phyloP scores from a whole-genome alignment of 2,329 filamentous ascomycete species.

The Orbilia oligospora region DNA sequence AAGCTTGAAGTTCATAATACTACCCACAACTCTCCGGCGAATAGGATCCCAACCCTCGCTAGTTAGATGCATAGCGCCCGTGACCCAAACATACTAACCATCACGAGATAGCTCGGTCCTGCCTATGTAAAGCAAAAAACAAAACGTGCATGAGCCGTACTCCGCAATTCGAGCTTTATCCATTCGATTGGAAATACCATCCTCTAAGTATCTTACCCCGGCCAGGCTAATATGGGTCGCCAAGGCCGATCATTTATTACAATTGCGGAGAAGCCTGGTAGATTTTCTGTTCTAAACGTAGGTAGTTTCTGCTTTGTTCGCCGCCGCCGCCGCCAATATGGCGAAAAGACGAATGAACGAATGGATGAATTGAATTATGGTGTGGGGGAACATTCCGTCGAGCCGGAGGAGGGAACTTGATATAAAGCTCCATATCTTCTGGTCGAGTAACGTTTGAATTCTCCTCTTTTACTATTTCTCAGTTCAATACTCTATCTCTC shows the following conservation, averaged over 20 bases:
- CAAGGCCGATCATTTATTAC: constrained; percentile 45
- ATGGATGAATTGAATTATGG: not conserved
- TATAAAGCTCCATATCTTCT: constrained; percentile 6
- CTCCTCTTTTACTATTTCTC: not conserved
- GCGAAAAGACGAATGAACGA: not conserved
- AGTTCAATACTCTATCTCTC: not conserved
- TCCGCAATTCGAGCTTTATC: constrained; percentile 48
- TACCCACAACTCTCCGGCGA: constrained; percentile 17
- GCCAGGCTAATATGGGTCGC: constrained; percentile 35
- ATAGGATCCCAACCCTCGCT: constrained; percentile 24
- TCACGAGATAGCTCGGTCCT: constrained; percentile 29
- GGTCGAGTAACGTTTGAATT: not conserved
- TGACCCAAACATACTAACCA: constrained; percentile 28
- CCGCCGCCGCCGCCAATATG: not conserved
- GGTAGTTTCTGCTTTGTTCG: not conserved
- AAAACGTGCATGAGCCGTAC: constrained; percentile 49
- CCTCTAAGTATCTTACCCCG: constrained; percentile 23
- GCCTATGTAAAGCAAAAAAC: not conserved
- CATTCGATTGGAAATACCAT: constrained; percentile 12
- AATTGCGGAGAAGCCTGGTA: constrained; percentile 51
- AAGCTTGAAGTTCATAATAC: constrained; percentile 6
- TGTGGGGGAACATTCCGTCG: constrained; percentile 13
- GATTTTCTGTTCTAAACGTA: not conserved
- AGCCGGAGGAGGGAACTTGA: constrained; percentile 1
- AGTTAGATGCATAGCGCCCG: constrained; percentile 18